Percentiles rank a stretch among this genome's conserved stretches.
phyloP scores from a whole-genome alignment of 2,329 filamentous ascomycete species.

The Fusarium poae region DNA sequence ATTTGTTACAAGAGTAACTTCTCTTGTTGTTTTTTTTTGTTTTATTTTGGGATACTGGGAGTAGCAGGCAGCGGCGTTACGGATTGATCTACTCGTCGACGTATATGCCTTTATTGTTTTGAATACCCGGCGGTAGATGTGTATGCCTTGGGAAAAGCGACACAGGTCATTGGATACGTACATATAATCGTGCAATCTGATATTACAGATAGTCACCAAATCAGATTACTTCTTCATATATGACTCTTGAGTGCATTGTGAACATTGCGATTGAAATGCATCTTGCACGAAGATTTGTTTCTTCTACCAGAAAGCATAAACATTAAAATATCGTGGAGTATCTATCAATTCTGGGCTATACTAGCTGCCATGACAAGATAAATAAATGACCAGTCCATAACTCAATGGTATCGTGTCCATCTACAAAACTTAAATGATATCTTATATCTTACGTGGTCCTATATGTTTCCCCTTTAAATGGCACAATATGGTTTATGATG shows the following conservation, averaged over 20 bases:
- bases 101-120: slow-evolving; percentile 31
- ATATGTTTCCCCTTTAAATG: neutral
- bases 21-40: slow-evolving; percentile 17
- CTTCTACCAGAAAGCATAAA: neutral
- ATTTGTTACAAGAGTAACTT: slow-evolving; percentile 11
- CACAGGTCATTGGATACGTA: slow-evolving; percentile 34
- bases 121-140: slow-evolving; percentile 47
- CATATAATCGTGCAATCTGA: slow-evolving; percentile 38
- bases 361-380: neutral
- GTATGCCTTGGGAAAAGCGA: slow-evolving; percentile 42
- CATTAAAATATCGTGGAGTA: neutral
- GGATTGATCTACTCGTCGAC: slow-evolving; percentile 27
- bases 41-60: slow-evolving; percentile 31
- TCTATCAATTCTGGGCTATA: neutral
- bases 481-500: slow-evolving; percentile 37
- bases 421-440: slow-evolving; percentile 1
- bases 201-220: slow-evolving; percentile 36
- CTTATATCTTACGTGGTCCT: slow-evolving; percentile 9
- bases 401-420: neutral
- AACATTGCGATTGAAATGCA: neutral
- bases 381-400: neutral
- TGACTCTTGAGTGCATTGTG: neutral
- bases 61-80: slow-evolving; percentile 49
- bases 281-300: neutral
- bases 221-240: slow-evolving; percentile 34